These are phyloP conservation scores for Volvox carteri DNA, from an alignment of 163 green algal genomes.

Conservation along the genomic window DNA sequence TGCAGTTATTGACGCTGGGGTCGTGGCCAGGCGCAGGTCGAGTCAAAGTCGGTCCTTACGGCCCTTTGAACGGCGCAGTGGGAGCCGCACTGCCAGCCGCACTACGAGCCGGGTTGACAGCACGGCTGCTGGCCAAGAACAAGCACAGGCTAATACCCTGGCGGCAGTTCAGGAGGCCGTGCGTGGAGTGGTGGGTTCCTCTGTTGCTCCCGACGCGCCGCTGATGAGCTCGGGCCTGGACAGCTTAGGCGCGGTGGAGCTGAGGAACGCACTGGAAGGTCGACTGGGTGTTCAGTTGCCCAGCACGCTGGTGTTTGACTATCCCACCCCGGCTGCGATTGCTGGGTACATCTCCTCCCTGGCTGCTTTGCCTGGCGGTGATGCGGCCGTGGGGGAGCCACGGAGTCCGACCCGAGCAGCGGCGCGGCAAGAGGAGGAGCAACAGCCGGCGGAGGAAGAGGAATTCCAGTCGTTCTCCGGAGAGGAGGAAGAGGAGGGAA, in stretches of 20 bases:
- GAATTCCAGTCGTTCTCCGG: not conserved
- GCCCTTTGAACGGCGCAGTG: not conserved
- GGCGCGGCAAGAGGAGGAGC: not conserved
- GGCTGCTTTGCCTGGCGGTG: too few species aligned
- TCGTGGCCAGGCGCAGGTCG: not conserved
- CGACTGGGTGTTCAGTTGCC: slow-evolving; percentile 10
- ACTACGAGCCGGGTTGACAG: not conserved
- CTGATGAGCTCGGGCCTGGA: slow-evolving; percentile 88
- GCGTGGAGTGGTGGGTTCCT: not conserved
- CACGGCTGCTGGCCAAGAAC: not conserved
- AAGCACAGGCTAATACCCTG: slow-evolving; percentile 17
- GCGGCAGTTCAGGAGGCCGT: slow-evolving; percentile 33
- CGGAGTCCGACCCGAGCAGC: too few species aligned
- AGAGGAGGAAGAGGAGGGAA: not conserved
- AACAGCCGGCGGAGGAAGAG: not conserved
- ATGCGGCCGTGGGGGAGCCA: too few species aligned
- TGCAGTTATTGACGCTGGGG: not conserved
- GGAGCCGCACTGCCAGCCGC: not conserved
- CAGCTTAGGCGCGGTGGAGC: slow-evolving; percentile 85
- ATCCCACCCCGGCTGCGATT: slow-evolving; percentile 63
- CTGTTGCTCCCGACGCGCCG: slow-evolving; percentile 68
- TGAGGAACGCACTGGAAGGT: slow-evolving; percentile 72
- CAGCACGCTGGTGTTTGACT: slow-evolving; percentile 50
- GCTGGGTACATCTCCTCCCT: not conserved
- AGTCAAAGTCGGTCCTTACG: not conserved